Evolutionary conservation across 495 filamentous ascomycete species (phyloP), one percentile per base, ranked within the genome.

Genomic region (Apiosordaria backusii): DNA sequence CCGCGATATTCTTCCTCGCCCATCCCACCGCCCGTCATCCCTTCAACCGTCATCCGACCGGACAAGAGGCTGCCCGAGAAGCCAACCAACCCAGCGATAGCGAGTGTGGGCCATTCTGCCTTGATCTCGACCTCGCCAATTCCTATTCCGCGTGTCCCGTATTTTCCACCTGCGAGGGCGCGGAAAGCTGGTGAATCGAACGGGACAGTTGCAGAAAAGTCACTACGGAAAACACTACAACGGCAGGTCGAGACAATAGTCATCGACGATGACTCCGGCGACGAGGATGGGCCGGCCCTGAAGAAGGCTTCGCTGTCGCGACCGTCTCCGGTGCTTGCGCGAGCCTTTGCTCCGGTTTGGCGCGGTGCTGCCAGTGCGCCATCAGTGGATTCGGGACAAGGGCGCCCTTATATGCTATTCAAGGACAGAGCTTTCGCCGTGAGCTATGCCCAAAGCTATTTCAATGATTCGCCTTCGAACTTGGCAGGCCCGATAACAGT

Each of bases 341-440:
- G 35, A 15, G 35, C 16, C 1, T 45, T 45, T 45, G 35, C 35
- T 7, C 35, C 35, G 16, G 35, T 6, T 15, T 45, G 35, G 35
- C 35, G 35, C 3, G 6, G 16, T 45, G 35, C 35, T 45, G 35
- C 35, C 9, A 45, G 35, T 13, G 35, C 16, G 5, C 35, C 35
- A 45, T 15, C 35, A 3, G 16, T 13, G 9, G 9, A 45, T 7
- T 13, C 10, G 10, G 16, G 9, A 13, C 35, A 45, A 15, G 9
- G 35, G 35, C 35, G 9, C 2, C 35, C 35, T 2, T 45, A 45
- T 15, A 9, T 45, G 10, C 3, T 2, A 7, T 45, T 45, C n/a
- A 40, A 63, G 1, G 66, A 66, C 4, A 71, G 79, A 16, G 55
- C 66, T 15, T 65, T 65, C 7, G 68, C 79, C 19, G n/a, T 68